Evolutionary conservation across 768 basidiomycete species (phyloP), one percentile per base, ranked within the genome.

Genomic region (Hortiboletus campestris): DNA sequence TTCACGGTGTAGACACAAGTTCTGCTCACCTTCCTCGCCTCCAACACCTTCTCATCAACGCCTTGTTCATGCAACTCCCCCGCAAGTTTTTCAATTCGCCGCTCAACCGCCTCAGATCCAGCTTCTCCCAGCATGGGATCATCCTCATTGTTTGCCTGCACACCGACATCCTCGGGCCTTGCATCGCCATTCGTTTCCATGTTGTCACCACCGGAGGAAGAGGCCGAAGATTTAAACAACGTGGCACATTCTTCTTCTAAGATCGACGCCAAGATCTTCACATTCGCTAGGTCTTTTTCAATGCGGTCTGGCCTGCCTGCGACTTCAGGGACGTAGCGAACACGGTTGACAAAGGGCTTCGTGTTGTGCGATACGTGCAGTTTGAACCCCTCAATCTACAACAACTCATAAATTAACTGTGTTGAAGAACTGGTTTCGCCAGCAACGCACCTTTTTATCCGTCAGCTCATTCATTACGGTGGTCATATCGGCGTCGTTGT

Each of bases 331-430:
- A 95, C 83, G 63, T 84, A 85, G 45, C 93, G 87, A 54, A 91
- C 75, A 60, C 86, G 80, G 64, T 88, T 89, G 53, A 84, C 80
- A 73, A 89, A 90, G 31, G 91, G 88, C 59, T 83, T 86, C 46
- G 81, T 77, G 66, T 84, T 89, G 68, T 91, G 91, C 34, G 88
- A 84, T 63, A 94, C 88, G 72, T 96, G 94, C 48, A 97, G 77
- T 66, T 93, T 95, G 79, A 98, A 97, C 53, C 89, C 91, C 69
- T 95, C 92, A 67, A 98, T 91, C 94, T 97, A 63, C 47, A 46
- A 22, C 53, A 58, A 22, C 57, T 52, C 31, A 53, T 43, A 43
- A 43, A 49, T 52, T 47, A 51, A 56, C 22, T n/a, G 31, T 40
- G 47, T 50, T 38, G 31, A 47, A 53, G 31, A 32, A 38, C 41